Evolutionary conservation across 164 flowering plant genomes (phyloP).

Genomic region (Magnolia sinica): DNA sequence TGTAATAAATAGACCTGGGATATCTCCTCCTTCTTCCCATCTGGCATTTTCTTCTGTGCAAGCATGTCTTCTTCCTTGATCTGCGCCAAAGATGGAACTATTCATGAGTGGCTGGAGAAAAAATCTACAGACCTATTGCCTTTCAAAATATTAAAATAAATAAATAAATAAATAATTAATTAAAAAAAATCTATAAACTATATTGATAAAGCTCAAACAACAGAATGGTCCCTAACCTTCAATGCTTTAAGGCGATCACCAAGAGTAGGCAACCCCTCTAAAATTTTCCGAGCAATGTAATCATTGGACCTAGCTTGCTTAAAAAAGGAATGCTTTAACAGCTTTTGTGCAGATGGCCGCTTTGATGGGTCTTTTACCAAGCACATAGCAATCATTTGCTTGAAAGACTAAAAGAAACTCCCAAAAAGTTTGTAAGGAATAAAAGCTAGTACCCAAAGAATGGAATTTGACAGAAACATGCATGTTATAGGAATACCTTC

Average conservation of each 20-base stretch:
- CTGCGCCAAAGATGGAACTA: constrained; percentile 29
- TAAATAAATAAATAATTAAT: too few species aligned
- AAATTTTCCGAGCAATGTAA: constrained; percentile 61
- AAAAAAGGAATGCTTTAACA: constrained; percentile 82
- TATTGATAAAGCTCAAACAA: background rate
- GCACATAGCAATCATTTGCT: constrained; percentile 96
- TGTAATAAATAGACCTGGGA: constrained; percentile 63
- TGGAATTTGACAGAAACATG: background rate
- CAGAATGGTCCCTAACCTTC: constrained; percentile 45
- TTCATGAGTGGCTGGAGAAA: constrained; percentile 2
- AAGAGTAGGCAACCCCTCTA: constrained; percentile 85
- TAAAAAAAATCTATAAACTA: too few species aligned
- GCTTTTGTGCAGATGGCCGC: constrained; percentile 83
- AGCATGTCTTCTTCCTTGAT: constrained; percentile 86
- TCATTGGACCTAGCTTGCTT: constrained; percentile 90
- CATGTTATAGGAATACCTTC: constrained; percentile 45
- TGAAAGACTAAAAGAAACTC: constrained; percentile 61
- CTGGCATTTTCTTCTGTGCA: constrained; percentile 90
- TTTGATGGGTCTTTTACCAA: constrained; percentile 91
- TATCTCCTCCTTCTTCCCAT: constrained; percentile 82
- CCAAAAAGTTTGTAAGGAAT: background rate
- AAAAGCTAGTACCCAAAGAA: background rate
- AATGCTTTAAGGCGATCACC: constrained; percentile 75
- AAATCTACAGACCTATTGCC: background rate
- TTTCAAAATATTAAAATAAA: too few species aligned